These are phyloP conservation scores for Daldinia caldariorum DNA, from an alignment of 495 filamentous ascomycete species.

Conservation along the genomic window DNA sequence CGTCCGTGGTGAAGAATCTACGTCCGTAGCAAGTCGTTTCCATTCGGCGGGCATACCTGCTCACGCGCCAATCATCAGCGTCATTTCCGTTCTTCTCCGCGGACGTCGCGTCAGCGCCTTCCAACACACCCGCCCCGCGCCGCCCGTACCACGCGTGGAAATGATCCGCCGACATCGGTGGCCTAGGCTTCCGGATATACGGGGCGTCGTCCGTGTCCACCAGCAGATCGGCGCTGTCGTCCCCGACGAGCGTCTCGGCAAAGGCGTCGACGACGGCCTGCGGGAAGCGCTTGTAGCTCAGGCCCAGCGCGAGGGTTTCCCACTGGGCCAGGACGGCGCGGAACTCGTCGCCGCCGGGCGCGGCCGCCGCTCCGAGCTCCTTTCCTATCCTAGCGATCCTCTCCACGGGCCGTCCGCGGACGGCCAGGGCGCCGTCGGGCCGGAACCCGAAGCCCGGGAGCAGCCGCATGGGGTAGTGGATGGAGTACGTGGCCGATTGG, in stretches of 20 bases:
- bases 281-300: conserved; percentile 21
- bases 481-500: conserved; percentile 19
- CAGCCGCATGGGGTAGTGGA: conserved; percentile 22
- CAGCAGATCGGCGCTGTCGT: conserved; percentile 19
- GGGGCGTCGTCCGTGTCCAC: conserved; percentile 19
- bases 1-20: conserved; percentile 21
- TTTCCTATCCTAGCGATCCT: conserved; percentile 14
- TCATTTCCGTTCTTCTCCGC: too few species aligned
- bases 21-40: conserved; percentile 23
- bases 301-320: conserved; percentile 13
- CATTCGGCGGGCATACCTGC: conserved; percentile 15
- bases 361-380: not conserved
- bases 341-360: conserved; percentile 4
- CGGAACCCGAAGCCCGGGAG: conserved; percentile 14
- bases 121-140: conserved; percentile 9
- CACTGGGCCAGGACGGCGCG: conserved; percentile 7
- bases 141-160: conserved; percentile 19
- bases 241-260: conserved; percentile 20
- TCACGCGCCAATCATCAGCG: not conserved
- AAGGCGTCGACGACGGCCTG: conserved; percentile 22
- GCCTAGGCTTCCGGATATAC: conserved; percentile 5
- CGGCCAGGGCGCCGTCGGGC: conserved; percentile 6
- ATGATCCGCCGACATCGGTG: not conserved
- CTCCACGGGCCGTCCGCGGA: conserved; percentile 13
- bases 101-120: not conserved